These are phyloP conservation scores for Discostella stelligera DNA, from an alignment of 352 stramenopile genomes.

Conservation along the genomic window DNA sequence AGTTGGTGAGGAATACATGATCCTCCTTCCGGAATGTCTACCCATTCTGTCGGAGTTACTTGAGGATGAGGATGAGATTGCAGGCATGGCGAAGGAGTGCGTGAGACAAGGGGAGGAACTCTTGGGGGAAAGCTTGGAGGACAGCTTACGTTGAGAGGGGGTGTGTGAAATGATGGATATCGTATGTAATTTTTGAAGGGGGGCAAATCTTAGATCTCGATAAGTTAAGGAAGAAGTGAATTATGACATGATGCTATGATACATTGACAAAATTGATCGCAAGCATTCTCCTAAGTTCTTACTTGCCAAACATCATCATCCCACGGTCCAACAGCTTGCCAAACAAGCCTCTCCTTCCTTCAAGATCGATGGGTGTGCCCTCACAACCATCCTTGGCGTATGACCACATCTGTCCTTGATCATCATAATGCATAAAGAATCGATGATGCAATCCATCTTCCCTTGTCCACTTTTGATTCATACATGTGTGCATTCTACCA, in stretches of 20 bases:
- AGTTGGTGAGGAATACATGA: constrained; percentile 84
- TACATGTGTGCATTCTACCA: constrained; percentile 60
- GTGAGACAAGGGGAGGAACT: constrained; percentile 79
- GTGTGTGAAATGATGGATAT: background rate
- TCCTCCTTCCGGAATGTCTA: constrained; percentile 82
- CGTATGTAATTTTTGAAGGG: background rate
- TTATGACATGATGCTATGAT: no score
- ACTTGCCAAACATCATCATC: constrained; percentile 42
- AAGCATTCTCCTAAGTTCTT: constrained; percentile 1
- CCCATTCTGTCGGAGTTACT: constrained; percentile 81
- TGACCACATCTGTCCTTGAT: constrained; percentile 59
- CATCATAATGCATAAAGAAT: constrained; percentile 78
- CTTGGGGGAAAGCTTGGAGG: constrained; percentile 78
- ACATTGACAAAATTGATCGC: no score
- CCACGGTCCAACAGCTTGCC: constrained; percentile 23
- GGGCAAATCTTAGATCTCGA: background rate
- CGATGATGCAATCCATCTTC: constrained; percentile 63
- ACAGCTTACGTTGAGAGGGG: constrained; percentile 63
- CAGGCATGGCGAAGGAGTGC: constrained; percentile 72
- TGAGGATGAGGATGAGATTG: constrained; percentile 81
- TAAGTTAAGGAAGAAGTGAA: background rate
- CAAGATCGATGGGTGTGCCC: constrained; percentile 49
- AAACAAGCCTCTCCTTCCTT: constrained; percentile 19
- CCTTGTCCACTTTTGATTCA: constrained; percentile 31
- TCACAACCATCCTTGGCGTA: constrained; percentile 79